Base-by-base conservation (phyloP, 805 yeast genomes). In the Candida sakaeoensis region DNA sequence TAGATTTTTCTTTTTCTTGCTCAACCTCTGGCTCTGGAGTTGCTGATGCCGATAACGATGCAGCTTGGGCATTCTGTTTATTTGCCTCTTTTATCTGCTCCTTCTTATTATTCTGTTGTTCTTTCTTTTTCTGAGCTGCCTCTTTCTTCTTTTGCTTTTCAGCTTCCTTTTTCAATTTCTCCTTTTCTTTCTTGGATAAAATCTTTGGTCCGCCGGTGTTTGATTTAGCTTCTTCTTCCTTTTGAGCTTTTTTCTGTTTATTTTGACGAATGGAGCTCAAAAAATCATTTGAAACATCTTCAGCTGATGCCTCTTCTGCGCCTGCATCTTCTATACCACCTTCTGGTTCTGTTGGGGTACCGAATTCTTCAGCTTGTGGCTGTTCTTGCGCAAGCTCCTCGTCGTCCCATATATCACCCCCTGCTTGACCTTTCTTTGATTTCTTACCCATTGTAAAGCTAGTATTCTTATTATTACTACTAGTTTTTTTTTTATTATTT, bases 111-210 rank as follows among this genome's bases (percentile, higher is more conserved):
- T 77, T 79, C 50, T 77, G 81, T 49, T 77, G 80, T 30, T 74
- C 79, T 64, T 88, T 89, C 77, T 88, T 89, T 65, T 80, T 83
- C 40, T 81, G 85, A 32, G 96, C 95, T 44, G 80, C 77, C 52
- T 87, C 95, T 68, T 87, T 89, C 82, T 91, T 91, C 63, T 81
- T 76, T 52, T 82, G 86, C 73, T 91, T 91, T 59, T 85, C 95
- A 49, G 78, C 80, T 62, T 90, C 96, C 63, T 91, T 95, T 79
- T 86, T 87, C 64, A 93, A 95, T 70, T 82, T 90, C 69, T 91
- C 95, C 67, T 85, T 85, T 57, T 85, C 98, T 67, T 91, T 89
- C 77, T 91, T 93, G 42, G 91, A 79, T 64, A 90, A 88, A 57
- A 89, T 72, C 48, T 79, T 75, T 35, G 91, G 88, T 22, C 77